Base-by-base conservation (phyloP, 75 land plant genomes). In the Larix kaempferi region DNA sequence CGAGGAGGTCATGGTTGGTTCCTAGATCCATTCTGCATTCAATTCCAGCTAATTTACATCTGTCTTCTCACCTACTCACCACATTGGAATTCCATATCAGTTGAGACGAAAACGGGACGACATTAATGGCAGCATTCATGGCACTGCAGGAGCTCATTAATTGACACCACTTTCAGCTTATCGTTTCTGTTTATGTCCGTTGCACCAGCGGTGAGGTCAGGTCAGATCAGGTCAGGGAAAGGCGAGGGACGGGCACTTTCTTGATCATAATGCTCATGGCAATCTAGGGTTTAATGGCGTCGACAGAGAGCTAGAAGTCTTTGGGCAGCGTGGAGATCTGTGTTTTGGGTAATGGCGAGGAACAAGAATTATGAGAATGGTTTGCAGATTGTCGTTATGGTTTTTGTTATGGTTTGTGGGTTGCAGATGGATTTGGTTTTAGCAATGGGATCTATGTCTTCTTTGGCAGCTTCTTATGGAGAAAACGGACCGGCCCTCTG, bases 401-500 rank as follows among this genome's bases (percentile, higher is more conserved):
- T 69, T 14, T 67, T 77, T 55, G 22, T 22, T 39, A 35, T 16
- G 19, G 29, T 49, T 1, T 49, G 11, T 10, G 54, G 54, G 54
- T 49, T 49, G 8, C 54, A 49, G 54, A 49, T 52, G 16, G 25
- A 39, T 16, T 17, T 21, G 59, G 84, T 75, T 7, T 39, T n/a
- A 27, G 76, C 76, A 5, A 54, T 88, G 39, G 89, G 89, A 7
- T 92, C 96, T 26, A 92, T 91, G 94, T 82, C 87, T 35, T 82
- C 90, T 49, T 78, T 90, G 59, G 94, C 96, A 6, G 88, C 89
- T 60, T 92, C 94, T 0, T 94, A 94, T 64, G 96, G 96, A 11
- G 94, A 85, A 56, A 82, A 88, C 49, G 96, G 96, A 23, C 87
- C 91, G 59, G 89, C 82, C 13, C 84, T 93, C 75, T 94, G 96